Percentiles rank a stretch among this genome's conserved stretches.
Conservation (phyloP, 768 basidiomycete species). For the Xerocomellus chrysenteron region DNA sequence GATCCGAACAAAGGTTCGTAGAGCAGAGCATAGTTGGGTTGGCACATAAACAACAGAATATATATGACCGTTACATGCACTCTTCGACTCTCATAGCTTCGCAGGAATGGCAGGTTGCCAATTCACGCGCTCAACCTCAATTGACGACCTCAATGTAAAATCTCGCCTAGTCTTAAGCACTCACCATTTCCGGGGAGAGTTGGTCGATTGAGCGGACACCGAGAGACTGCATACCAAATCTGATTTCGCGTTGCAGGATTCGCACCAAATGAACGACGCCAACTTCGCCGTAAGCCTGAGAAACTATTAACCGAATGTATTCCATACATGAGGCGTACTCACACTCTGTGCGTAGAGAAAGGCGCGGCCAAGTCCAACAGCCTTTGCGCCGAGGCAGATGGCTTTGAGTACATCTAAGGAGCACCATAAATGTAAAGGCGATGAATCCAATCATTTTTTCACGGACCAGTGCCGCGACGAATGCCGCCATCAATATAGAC, state of each 20-base stretch:
- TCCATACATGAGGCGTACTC: slow-evolving; percentile 22
- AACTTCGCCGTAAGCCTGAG: slow-evolving; percentile 70
- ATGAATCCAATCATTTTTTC: neutral
- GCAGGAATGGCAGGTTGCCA: slow-evolving; percentile 50
- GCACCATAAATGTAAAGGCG: neutral
- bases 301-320: slow-evolving; percentile 3
- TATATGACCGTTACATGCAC: neutral
- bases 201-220: slow-evolving; percentile 67
- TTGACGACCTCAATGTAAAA: slow-evolving; percentile 1
- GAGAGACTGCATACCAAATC: slow-evolving; percentile 70
- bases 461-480: slow-evolving; percentile 70
- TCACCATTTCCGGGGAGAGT: slow-evolving; percentile 73
- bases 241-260: slow-evolving; percentile 76
- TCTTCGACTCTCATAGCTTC: slow-evolving; percentile 23
- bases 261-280: slow-evolving; percentile 65
- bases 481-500: slow-evolving; percentile 85
- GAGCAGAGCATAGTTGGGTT: neutral
- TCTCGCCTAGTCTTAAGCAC: slow-evolving; percentile 12
- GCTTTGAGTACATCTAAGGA: slow-evolving; percentile 80
- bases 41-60: neutral
- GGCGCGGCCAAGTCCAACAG: slow-evolving; percentile 81
- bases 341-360: slow-evolving; percentile 88
- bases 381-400: slow-evolving; percentile 82
- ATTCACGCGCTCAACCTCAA: slow-evolving; percentile 61
- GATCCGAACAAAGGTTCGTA: neutral